Conservation (phyloP, 2,329 filamentous ascomycete genomes). For the Penicillium brasilianum region DNA sequence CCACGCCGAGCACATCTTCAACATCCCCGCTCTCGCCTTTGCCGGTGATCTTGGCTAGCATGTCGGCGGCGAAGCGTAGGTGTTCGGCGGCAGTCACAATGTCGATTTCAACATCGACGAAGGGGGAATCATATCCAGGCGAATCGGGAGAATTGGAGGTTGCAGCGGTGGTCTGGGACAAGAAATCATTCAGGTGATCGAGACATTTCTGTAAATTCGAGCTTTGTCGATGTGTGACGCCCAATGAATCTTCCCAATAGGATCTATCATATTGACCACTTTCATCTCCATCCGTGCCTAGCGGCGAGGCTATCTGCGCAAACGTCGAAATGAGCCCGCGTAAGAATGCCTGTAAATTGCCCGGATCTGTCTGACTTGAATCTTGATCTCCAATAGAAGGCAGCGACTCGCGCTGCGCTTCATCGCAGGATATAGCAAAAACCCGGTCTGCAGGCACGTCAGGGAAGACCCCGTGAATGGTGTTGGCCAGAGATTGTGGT, state of each 20-base stretch:
- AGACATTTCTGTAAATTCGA: conserved; percentile 78
- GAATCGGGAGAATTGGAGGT: conserved; percentile 14
- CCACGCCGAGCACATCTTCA: conserved; percentile 92
- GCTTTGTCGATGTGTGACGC: conserved; percentile 87
- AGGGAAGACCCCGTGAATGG: conserved; percentile 49
- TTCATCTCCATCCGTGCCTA: conserved; percentile 39
- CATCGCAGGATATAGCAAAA: conserved; percentile 74
- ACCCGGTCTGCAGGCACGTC: conserved; percentile 54
- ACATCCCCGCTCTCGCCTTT: conserved; percentile 84
- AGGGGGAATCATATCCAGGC: conserved; percentile 13
- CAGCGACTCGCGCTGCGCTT: conserved; percentile 49
- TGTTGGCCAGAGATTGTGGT: conserved; percentile 41
- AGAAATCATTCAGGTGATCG: conserved; percentile 73
- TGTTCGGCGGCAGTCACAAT: conserved; percentile 90
- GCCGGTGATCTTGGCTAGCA: conserved; percentile 85
- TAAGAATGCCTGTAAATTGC: conserved; percentile 72
- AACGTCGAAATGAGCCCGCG: conserved; percentile 71
- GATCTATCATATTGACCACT: conserved; percentile 60
- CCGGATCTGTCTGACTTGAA: conserved; percentile 55
- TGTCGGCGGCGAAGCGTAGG: conserved; percentile 77
- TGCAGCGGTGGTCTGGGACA: conserved; percentile 58
- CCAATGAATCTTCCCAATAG: conserved; percentile 81
- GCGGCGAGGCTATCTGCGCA: conserved; percentile 49
- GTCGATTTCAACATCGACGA: conserved; percentile 60
- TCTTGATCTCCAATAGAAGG: not conserved